Evolutionary conservation across 495 filamentous ascomycete genomes (phyloP).

Genomic region (Neurospora sp.): DNA sequence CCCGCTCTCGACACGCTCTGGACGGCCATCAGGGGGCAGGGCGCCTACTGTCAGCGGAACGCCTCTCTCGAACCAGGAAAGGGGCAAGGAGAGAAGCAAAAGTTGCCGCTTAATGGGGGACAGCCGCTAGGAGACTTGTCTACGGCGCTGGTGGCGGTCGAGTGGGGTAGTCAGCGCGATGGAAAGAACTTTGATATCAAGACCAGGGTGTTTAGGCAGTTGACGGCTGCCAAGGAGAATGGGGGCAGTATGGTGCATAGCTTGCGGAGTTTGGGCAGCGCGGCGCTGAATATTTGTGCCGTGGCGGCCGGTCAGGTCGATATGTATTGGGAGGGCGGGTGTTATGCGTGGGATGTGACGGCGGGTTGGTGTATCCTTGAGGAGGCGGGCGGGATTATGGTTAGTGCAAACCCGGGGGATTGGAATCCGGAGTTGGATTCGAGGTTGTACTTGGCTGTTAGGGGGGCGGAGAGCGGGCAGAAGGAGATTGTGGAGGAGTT

Average conservation of each 20-base stretch:
- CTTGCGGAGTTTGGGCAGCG: slow-evolving; percentile 63
- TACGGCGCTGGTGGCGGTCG: slow-evolving; percentile 56
- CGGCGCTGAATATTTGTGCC: slow-evolving; percentile 76
- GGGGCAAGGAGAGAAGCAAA: slow-evolving; percentile 13
- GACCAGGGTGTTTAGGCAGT: slow-evolving; percentile 52
- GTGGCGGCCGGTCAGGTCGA: slow-evolving; percentile 73
- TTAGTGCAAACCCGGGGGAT: slow-evolving; percentile 63
- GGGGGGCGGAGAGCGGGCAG: slow-evolving; percentile 56
- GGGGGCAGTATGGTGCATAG: slow-evolving; percentile 82
- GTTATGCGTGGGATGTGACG: slow-evolving; percentile 91
- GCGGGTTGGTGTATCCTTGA: slow-evolving; percentile 82
- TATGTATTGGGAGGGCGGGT: slow-evolving; percentile 87
- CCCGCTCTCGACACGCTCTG: slow-evolving; percentile 61
- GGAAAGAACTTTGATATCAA: slow-evolving; percentile 74
- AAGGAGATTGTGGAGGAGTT: slow-evolving; percentile 73
- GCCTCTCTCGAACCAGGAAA: slow-evolving; percentile 17
- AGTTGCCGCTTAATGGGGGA: slow-evolving; percentile 49
- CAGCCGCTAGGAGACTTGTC: slow-evolving; percentile 46
- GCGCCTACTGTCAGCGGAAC: slow-evolving; percentile 48
- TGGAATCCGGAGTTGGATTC: slow-evolving; percentile 70
- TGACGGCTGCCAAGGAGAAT: slow-evolving; percentile 49
- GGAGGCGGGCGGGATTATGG: slow-evolving; percentile 78
- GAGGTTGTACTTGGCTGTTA: slow-evolving; percentile 68
- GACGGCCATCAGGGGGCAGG: slow-evolving; percentile 58
- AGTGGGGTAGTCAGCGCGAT: slow-evolving; percentile 68